phyloP scores from a whole-genome alignment of 1,139 yeast genomes.

The Lodderomyces parapsilosis region DNA sequence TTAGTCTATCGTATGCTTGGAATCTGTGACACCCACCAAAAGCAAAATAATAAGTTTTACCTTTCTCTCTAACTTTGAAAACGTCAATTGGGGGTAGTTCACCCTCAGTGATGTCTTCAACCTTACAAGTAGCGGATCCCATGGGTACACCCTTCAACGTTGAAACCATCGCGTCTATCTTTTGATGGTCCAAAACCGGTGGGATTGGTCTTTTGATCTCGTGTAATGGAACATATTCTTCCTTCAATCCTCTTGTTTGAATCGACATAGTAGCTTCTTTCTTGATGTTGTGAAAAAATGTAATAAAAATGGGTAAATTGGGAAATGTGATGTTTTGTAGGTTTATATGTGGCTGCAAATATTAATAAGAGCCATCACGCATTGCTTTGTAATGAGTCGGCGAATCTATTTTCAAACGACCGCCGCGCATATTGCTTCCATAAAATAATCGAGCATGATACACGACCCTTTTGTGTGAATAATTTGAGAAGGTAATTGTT shows the following conservation, averaged over 20 bases:
- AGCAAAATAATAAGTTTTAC: constrained; percentile 66
- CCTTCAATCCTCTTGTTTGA: constrained; percentile 38
- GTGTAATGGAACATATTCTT: constrained; percentile 59
- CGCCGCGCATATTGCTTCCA: neutral
- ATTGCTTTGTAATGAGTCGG: neutral
- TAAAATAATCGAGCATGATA: neutral
- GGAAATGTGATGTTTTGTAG: neutral
- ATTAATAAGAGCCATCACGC: neutral
- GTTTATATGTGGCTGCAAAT: neutral
- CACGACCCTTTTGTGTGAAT: too few species aligned
- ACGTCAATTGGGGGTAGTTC: constrained; percentile 80
- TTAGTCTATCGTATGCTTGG: constrained; percentile 65
- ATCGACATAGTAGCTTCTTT: constrained; percentile 36
- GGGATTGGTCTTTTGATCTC: constrained; percentile 77
- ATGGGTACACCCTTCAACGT: constrained; percentile 64
- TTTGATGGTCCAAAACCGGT: constrained; percentile 71
- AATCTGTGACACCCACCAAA: constrained; percentile 85
- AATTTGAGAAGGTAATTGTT: too few species aligned
- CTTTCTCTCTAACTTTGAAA: constrained; percentile 60
- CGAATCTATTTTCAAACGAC: neutral
- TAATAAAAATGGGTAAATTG: neutral
- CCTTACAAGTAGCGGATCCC: constrained; percentile 61
- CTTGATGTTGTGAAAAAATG: neutral
- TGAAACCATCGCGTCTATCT: constrained; percentile 77
- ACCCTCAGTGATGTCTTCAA: constrained; percentile 57